Percentiles rank a stretch among this genome's conserved stretches.
Conservation (phyloP, 1,139 yeast species). For the Kazachstania sp. region DNA sequence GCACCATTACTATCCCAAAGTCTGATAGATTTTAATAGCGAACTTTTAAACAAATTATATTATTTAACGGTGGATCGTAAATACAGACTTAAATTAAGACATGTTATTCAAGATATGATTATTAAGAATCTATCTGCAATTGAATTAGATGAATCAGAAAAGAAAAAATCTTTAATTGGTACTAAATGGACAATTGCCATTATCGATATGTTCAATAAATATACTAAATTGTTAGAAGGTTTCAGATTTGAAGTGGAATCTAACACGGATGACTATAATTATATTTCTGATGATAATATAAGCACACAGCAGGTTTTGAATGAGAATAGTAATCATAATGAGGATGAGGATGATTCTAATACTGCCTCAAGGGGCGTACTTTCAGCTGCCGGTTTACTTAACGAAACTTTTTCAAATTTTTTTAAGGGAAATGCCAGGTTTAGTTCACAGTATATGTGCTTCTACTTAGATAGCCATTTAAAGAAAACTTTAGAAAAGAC, state of each 20-base stretch:
- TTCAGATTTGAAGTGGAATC: conserved; percentile 43
- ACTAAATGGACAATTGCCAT: conserved; percentile 62
- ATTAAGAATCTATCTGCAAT: conserved; percentile 33
- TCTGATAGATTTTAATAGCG: conserved; percentile 7
- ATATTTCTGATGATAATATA: not conserved
- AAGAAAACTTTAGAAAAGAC: conserved; percentile 53
- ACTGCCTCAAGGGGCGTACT: conserved; percentile 28
- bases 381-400: conserved; percentile 39
- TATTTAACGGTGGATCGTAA: conserved; percentile 15
- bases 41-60: conserved; percentile 13
- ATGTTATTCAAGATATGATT: conserved; percentile 44
- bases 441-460: conserved; percentile 65
- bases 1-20: conserved; percentile 11
- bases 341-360: not conserved
- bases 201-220: conserved; percentile 46
- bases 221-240: conserved; percentile 39
- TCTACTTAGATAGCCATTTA: conserved; percentile 50
- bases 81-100: conserved; percentile 15
- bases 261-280: not conserved
- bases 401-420: conserved; percentile 53
- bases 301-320: not conserved
- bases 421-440: conserved; percentile 46
- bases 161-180: conserved; percentile 42
- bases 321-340: not conserved
- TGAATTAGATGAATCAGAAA: conserved; percentile 11